These are phyloP conservation scores for Hysterangium stoloniferum DNA, from an alignment of 768 basidiomycete species.

Conservation along the genomic window DNA sequence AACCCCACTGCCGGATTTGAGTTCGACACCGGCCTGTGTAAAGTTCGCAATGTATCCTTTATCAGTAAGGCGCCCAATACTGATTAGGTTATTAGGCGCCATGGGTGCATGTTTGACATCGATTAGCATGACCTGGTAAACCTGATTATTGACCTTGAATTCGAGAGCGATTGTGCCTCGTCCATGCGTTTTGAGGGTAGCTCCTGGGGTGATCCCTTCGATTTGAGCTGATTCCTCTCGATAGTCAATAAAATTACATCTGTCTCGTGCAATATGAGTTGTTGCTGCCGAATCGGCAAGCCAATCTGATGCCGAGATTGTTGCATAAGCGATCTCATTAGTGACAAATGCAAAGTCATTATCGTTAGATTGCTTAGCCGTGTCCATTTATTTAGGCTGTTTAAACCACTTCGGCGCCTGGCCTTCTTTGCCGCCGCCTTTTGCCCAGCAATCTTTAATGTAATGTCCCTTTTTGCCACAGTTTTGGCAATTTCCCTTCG, in stretches of 20 bases:
- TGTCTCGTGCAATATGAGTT: not conserved
- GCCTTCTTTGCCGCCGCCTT: constrained; percentile 17
- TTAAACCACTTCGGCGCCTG: constrained; percentile 9
- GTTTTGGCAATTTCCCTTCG: constrained; percentile 15
- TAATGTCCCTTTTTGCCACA: constrained; percentile 17
- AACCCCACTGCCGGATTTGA: not conserved
- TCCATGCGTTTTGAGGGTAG: no score
- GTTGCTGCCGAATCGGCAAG: no score
- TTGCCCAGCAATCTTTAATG: constrained; percentile 17
- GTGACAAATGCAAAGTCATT: not conserved
- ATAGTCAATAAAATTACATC: not conserved
- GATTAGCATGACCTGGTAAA: not conserved
- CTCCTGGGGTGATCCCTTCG: not conserved
- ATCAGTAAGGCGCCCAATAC: not conserved
- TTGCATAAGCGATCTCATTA: not conserved
- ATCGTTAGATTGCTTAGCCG: not conserved
- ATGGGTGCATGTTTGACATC: constrained; percentile 1
- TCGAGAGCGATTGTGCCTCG: not conserved
- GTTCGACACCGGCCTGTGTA: not conserved
- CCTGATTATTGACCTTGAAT: not conserved
- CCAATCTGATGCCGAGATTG: not conserved
- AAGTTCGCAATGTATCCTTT: not conserved
- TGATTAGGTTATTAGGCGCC: not conserved
- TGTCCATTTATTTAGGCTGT: not conserved
- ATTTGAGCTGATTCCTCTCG: not conserved